phyloP scores from a whole-genome alignment of 768 basidiomycete species.

The Leccinellum luteum region DNA sequence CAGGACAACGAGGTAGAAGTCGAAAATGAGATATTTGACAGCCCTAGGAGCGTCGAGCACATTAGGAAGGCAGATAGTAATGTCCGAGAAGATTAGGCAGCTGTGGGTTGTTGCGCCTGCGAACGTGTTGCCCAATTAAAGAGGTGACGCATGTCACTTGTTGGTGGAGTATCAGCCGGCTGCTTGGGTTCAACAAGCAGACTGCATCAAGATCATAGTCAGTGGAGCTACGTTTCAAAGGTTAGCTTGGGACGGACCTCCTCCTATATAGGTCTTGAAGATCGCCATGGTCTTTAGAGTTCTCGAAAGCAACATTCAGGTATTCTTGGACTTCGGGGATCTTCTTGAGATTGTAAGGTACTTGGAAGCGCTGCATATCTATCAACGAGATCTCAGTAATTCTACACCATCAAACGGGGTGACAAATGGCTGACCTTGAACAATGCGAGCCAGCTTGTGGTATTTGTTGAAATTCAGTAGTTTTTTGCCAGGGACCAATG shows the following conservation, averaged over 20 bases:
- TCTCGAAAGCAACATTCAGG: conserved; percentile 70
- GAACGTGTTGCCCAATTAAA: conserved; percentile 78
- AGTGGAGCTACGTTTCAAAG: not conserved
- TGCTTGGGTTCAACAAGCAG: conserved; percentile 83
- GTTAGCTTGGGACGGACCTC: conserved; percentile 48
- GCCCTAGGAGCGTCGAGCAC: conserved; percentile 1
- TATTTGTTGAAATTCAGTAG: conserved; percentile 97
- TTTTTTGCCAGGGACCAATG: conserved; percentile 68
- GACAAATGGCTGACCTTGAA: conserved; percentile 55
- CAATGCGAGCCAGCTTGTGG: conserved; percentile 81
- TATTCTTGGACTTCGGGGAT: conserved; percentile 88
- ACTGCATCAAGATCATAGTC: conserved; percentile 35
- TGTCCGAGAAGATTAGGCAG: conserved; percentile 28
- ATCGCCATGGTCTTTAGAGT: conserved; percentile 74
- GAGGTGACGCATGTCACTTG: conserved; percentile 71
- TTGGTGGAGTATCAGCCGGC: conserved; percentile 63
- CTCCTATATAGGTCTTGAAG: conserved; percentile 82
- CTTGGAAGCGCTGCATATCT: conserved; percentile 94
- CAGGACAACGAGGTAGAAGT: conserved; percentile 19
- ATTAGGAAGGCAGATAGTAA: conserved; percentile 16
- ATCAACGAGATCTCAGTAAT: conserved; percentile 6
- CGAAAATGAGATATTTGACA: conserved; percentile 18
- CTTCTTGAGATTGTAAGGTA: conserved; percentile 80
- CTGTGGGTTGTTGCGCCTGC: conserved; percentile 37
- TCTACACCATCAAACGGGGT: not conserved